Base-by-base conservation (phyloP, 2,329 filamentous ascomycete genomes). In the Tympanopsis confertula region DNA sequence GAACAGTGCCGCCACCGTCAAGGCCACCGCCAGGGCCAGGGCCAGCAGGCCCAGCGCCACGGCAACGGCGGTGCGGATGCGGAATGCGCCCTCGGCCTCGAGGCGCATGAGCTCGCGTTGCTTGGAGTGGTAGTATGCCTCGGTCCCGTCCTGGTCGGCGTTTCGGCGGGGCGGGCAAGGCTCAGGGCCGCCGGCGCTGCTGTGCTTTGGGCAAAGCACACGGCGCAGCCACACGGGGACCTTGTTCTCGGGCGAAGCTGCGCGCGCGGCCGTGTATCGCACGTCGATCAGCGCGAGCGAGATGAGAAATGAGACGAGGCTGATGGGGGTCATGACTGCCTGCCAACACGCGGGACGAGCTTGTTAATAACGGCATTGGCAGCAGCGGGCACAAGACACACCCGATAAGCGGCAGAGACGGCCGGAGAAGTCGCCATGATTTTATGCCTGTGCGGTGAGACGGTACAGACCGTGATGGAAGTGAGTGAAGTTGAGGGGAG, bases 251-350 rank as follows among this genome's bases (percentile, higher is more conserved):
- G 61, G 56, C 38, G 49, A 52, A 41, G 57, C 57, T 38, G 58
- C 59, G 55, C 76, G 64, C 54, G 65, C 50, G 49, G 63, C 49
- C 48, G 73, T 57, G 66, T 74, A 62, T 41, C 65, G 65, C 37
- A 68, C 59, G 58, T 83, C 78, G 32, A 83, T 67, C 37, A 81
- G 55, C 50, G 69, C 65, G 35, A 84, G 69, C 2, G 78, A 82
- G 44, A 82, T 35, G 30, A 85, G 53, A 56, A 83, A 82, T 17
- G 74, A 70, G 37, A 74, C 61, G 52, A 82, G 72, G 44, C 75
- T 65, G 43, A 83, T 46, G 5, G 80, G 78, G 0, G 76, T 79
- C 57, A 80, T 63, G 46, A 83, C 46, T 15, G 63, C 39, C 65
- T 70, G 40, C n/a, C n/a, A n/a, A n/a, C 14, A 14, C 47, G 46